phyloP scores from a whole-genome alignment of 352 stramenopile species.

The Phytophthora multivora region DNA sequence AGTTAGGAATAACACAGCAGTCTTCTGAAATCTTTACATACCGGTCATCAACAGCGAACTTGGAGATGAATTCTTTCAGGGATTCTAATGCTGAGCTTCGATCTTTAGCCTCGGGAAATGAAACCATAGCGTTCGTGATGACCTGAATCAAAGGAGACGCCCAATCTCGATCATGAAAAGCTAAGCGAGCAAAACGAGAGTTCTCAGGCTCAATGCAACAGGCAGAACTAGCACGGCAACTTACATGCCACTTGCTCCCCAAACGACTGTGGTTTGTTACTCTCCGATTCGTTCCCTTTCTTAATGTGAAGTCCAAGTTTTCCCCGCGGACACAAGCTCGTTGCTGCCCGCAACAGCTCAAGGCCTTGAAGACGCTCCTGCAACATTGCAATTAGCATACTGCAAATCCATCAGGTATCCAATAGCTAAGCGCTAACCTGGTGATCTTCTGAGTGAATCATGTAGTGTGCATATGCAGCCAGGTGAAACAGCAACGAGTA shows the following conservation, averaged over 20 bases:
- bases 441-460: slow-evolving; percentile 44
- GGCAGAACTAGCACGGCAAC: not conserved
- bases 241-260: slow-evolving; percentile 20
- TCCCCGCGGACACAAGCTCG: slow-evolving; percentile 18
- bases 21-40: slow-evolving; percentile 12
- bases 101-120: slow-evolving; percentile 48
- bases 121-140: slow-evolving; percentile 75
- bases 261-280: slow-evolving; percentile 18
- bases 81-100: slow-evolving; percentile 42
- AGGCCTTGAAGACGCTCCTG: slow-evolving; percentile 43
- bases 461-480: slow-evolving; percentile 39
- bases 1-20: not conserved
- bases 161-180: slow-evolving; percentile 53
- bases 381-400: not conserved
- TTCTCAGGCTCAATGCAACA: no score
- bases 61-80: slow-evolving; percentile 46
- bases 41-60: slow-evolving; percentile 41
- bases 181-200: slow-evolving; percentile 14
- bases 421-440: slow-evolving; percentile 17
- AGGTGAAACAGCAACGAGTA: slow-evolving; percentile 56
- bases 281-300: not conserved
- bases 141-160: slow-evolving; percentile 62
- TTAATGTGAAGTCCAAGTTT: slow-evolving; percentile 19
- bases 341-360: slow-evolving; percentile 27
- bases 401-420: not conserved